Evolutionary conservation across 1,139 yeast genomes (phyloP).

Genomic region (Blastobotrys petasosporus): DNA sequence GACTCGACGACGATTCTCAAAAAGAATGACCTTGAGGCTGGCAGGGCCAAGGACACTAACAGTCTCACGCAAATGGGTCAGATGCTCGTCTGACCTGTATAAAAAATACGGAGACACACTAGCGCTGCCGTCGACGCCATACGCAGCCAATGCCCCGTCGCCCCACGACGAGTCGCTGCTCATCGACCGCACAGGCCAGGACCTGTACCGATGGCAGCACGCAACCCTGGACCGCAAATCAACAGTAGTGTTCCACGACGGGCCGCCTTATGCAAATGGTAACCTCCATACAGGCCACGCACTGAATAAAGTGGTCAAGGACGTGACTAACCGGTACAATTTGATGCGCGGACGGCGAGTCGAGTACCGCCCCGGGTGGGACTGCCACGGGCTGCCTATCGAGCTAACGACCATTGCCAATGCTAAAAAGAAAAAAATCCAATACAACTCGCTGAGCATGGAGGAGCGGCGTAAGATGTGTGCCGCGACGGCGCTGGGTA

Average conservation of each 20-base stretch:
- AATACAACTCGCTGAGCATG: slow-evolving; percentile 37
- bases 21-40: no score
- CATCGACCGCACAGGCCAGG: slow-evolving; percentile 34
- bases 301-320: slow-evolving; percentile 80
- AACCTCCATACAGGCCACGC: slow-evolving; percentile 93
- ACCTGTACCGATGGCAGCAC: slow-evolving; percentile 42
- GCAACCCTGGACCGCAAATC: slow-evolving; percentile 20
- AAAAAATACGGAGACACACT: slow-evolving; percentile 42
- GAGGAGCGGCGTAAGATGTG: slow-evolving; percentile 61
- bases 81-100: slow-evolving; percentile 8
- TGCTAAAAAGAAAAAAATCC: slow-evolving; percentile 35
- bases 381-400: slow-evolving; percentile 96
- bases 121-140: slow-evolving; percentile 47
- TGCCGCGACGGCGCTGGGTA: slow-evolving; percentile 55
- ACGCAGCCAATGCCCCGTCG: slow-evolving; percentile 44
- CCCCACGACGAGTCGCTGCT: slow-evolving; percentile 24
- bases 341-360: slow-evolving; percentile 57
- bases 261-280: slow-evolving; percentile 98
- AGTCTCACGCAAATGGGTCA: neutral
- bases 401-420: slow-evolving; percentile 68
- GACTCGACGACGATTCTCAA: no score
- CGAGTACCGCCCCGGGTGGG: slow-evolving; percentile 91
- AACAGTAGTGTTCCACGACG: slow-evolving; percentile 70
- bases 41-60: neutral
- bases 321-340: slow-evolving; percentile 70